A percentile compares a stretch with the other conserved stretches of the same genome.
Evolutionary conservation across 2,329 filamentous ascomycete species (phyloP).

Genomic region (Furcasterigmium sp.): DNA sequence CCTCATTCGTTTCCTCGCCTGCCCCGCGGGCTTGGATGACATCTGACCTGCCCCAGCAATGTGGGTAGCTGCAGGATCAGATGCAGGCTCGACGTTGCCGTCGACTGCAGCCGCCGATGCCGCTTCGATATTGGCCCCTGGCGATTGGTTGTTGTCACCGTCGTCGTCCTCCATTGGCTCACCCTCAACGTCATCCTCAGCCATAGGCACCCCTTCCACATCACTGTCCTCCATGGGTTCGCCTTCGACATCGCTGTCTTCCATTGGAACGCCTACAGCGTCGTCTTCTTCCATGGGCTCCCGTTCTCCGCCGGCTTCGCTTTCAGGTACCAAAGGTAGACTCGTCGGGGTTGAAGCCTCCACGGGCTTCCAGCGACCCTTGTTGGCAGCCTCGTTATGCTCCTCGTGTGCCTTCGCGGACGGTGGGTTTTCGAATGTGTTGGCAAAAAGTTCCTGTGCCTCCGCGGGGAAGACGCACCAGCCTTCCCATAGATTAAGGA

Average conservation of each 20-base stretch:
- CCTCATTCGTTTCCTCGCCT: constrained; percentile 58
- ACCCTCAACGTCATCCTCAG: constrained; percentile 35
- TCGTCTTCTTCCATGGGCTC: constrained; percentile 29
- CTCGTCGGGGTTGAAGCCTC: constrained; percentile 25
- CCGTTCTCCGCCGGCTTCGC: constrained; percentile 31
- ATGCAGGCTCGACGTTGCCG: background rate
- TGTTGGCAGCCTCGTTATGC: constrained; percentile 25
- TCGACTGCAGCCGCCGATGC: constrained; percentile 12
- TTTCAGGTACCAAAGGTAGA: background rate
- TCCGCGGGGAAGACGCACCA: constrained; percentile 71
- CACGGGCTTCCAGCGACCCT: constrained; percentile 45
- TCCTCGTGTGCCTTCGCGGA: constrained; percentile 23
- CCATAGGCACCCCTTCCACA: constrained; percentile 37
- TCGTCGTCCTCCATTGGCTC: constrained; percentile 36
- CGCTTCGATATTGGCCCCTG: background rate
- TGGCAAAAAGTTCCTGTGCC: constrained; percentile 65
- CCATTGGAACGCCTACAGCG: constrained; percentile 22
- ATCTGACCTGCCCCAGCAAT: constrained; percentile 14
- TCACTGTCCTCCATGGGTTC: constrained; percentile 39
- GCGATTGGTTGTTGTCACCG: constrained; percentile 17
- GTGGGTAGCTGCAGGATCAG: constrained; percentile 1
- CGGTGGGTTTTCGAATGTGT: constrained; percentile 68
- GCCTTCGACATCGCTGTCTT: constrained; percentile 32
- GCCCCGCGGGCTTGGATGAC: constrained; percentile 18
- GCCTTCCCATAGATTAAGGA: constrained; percentile 67